Evolutionary conservation across 2,329 filamentous ascomycete species (phyloP).

Genomic region (Aspergillus persii): DNA sequence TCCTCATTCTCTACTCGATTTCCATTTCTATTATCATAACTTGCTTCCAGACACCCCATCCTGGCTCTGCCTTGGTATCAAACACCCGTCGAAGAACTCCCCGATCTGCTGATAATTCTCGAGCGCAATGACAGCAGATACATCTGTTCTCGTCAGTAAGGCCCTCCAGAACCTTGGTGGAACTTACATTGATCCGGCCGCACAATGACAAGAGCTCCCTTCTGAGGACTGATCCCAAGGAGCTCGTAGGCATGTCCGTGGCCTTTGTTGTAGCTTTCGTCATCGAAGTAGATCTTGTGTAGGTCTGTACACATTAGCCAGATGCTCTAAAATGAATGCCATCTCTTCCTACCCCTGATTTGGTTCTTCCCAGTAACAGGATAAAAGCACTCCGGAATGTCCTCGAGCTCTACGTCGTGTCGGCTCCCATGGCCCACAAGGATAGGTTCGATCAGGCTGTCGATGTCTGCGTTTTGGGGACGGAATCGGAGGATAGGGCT

Average conservation of each 20-base stretch:
- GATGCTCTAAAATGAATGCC: accelerated
- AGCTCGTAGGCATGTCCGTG: constrained; percentile 58
- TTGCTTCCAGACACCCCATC: constrained; percentile 6
- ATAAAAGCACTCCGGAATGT: constrained; percentile 57
- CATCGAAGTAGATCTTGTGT: constrained; percentile 59
- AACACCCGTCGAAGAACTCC: constrained; percentile 36
- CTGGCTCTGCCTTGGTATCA: constrained; percentile 17
- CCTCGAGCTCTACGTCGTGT: constrained; percentile 48
- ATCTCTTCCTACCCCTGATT: constrained; percentile 48
- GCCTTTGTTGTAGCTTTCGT: constrained; percentile 54
- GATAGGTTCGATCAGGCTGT: constrained; percentile 58
- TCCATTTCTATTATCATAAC: constrained; percentile 3
- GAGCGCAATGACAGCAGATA: constrained; percentile 38
- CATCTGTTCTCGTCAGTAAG: constrained; percentile 26
- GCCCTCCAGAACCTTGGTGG: neutral
- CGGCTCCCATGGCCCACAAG: constrained; percentile 54
- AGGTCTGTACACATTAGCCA: constrained; percentile 45
- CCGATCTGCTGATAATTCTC: constrained; percentile 33
- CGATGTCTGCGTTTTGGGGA: constrained; percentile 42
- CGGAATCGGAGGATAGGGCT: constrained; percentile 48
- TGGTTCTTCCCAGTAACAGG: constrained; percentile 56
- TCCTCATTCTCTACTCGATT: neutral
- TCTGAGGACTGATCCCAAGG: constrained; percentile 51
- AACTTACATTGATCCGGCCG: constrained; percentile 61
- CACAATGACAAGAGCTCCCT: constrained; percentile 53